Evolutionary conservation across 768 basidiomycete genomes (phyloP), one percentile per base, ranked within the genome.

Genomic region (Lactarius psammicola): DNA sequence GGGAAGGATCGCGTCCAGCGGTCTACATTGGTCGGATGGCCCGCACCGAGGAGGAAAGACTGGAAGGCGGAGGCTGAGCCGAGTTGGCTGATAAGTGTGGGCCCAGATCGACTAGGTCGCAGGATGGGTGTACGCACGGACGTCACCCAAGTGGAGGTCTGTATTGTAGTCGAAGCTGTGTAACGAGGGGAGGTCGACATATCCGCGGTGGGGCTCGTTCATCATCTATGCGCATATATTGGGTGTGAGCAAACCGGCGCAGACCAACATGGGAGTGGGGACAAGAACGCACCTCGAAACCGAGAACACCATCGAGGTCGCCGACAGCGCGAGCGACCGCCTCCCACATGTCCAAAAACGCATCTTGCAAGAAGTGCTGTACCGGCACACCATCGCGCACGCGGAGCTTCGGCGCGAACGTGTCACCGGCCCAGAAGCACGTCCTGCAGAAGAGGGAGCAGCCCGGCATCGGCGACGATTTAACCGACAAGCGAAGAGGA

Each of bases 191-290:
- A 97, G 78, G 60, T 89, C 84, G 65, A 96, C 87, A 75, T 96
- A 98, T 49, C 96, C 97, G 72, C 88, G 82, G 77, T 99, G 95
- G 0, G 95, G 95, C 76, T 97, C 95, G 70, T 98, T 97, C 83
- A 96, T 87, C 74, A 94, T 84, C 93, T 95, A 68, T 13, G 26
- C 36, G 26, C 6, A 33, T 31, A 18, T 31, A 13, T 44, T 64
- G 44, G 9, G 17, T 36, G 51, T 30, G 38, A 31, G n/a, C 28
- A 26, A 36, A 61, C 44, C 13, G 40, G 61, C 20, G 42, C 59
- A 3, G 26, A 44, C 30, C 18, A 38, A 23, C 11, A 18, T 26
- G 5, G 28, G 30, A 53, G 28, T 51, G n/a, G 23, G 49, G 49
- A 13, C 23, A 2, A 31, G 30, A 33, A 26, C 69, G 46, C 46